Evolutionary conservation across 2,329 filamentous ascomycete genomes (phyloP).

Genomic region (Beauveria australis): DNA sequence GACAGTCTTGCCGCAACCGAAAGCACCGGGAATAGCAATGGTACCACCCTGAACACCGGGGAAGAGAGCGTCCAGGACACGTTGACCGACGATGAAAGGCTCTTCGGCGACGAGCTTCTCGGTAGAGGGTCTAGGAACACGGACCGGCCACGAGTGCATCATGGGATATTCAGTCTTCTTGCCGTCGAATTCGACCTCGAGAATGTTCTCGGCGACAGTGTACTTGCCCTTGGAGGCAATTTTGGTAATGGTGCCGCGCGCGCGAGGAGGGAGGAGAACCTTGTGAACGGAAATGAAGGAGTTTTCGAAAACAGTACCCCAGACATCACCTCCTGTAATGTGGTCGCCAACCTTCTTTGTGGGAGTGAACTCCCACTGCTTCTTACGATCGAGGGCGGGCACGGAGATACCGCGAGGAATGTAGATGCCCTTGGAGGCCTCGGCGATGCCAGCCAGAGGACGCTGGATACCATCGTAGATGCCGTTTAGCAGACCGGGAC

Average conservation of each 20-base stretch:
- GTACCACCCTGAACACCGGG: constrained; percentile 95
- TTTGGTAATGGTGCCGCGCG: constrained; percentile 83
- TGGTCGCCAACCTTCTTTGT: constrained; percentile 91
- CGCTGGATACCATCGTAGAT: constrained; percentile 99
- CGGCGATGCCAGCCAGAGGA: constrained; percentile 77
- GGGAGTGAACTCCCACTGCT: constrained; percentile 95
- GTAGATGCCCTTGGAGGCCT: constrained; percentile 79
- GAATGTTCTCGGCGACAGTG: constrained; percentile 85
- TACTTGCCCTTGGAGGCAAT: constrained; percentile 87
- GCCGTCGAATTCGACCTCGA: constrained; percentile 95
- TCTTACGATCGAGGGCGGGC: constrained; percentile 79
- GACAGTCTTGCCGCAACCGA: constrained; percentile 98
- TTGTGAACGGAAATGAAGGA: constrained; percentile 89
- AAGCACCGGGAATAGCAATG: constrained; percentile 95
- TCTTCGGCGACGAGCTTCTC: constrained; percentile 86
- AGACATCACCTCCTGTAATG: constrained; percentile 92
- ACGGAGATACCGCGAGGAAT: constrained; percentile 90
- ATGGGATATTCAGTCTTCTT: constrained; percentile 90
- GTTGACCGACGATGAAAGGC: constrained; percentile 93
- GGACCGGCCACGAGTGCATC: constrained; percentile 99
- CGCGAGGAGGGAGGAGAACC: constrained; percentile 84
- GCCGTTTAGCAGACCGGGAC: constrained; percentile 93
- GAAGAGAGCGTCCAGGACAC: constrained; percentile 93
- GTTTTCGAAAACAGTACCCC: constrained; percentile 93
- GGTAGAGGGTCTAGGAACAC: constrained; percentile 83